Conservation (phyloP, 2,329 filamentous ascomycete genomes). For the Tolypocladium album region DNA sequence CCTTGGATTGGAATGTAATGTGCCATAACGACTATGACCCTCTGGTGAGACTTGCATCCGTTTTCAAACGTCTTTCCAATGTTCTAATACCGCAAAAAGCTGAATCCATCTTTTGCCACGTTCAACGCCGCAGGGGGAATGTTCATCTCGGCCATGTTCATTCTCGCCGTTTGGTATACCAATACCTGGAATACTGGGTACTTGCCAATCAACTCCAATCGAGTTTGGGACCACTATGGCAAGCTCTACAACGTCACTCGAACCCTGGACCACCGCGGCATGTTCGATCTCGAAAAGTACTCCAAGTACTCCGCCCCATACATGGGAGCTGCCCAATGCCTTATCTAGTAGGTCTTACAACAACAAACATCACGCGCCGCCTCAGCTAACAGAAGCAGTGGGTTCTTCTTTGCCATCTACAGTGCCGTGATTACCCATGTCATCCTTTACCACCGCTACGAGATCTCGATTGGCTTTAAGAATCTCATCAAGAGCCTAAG, state of each 20-base stretch:
- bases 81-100: not conserved
- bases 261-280: conserved; percentile 20
- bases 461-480: conserved; percentile 25
- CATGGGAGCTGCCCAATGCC: conserved; percentile 23
- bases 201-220: conserved; percentile 29
- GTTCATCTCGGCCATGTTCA: conserved; percentile 14
- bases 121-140: conserved; percentile 22
- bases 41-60: conserved; percentile 9
- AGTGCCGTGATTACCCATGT: conserved; percentile 27
- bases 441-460: conserved; percentile 26
- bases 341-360: conserved; percentile 14
- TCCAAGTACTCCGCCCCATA: conserved; percentile 30
- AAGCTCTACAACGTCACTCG: conserved; percentile 23
- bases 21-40: conserved; percentile 14
- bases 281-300: conserved; percentile 27
- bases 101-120: conserved; percentile 25
- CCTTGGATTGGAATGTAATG: conserved; percentile 31
- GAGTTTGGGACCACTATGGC: conserved; percentile 27
- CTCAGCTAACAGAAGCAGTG: conserved; percentile 1
- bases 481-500: conserved; percentile 17
- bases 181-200: conserved; percentile 24
- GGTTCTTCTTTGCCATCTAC: conserved; percentile 31
- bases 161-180: conserved; percentile 19
- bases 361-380: not conserved
- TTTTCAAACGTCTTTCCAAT: not conserved